Evolutionary conservation across 2,329 filamentous ascomycete species (phyloP).

Genomic region (Lasiodiplodia hormozganensis): DNA sequence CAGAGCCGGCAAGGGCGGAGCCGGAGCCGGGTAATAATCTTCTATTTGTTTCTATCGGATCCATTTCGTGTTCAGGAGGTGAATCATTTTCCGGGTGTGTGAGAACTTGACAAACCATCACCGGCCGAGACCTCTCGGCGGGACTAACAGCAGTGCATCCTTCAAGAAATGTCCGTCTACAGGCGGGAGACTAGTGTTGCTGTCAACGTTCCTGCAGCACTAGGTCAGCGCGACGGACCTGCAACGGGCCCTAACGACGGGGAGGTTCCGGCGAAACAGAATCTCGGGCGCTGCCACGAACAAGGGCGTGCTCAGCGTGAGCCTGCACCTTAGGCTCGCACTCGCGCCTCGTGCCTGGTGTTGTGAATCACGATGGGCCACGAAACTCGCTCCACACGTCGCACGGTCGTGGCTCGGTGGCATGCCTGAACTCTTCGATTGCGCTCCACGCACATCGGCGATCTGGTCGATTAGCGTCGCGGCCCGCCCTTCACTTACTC

Average conservation of each 20-base stretch:
- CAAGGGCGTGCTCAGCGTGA: neutral
- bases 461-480: slow-evolving; percentile 11
- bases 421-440: slow-evolving; percentile 8
- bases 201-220: neutral
- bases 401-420: slow-evolving; percentile 3
- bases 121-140: neutral
- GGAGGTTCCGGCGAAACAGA: slow-evolving; percentile 3
- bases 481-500: slow-evolving; percentile 10
- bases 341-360: slow-evolving; percentile 3
- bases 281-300: neutral
- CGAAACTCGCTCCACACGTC: slow-evolving; percentile 2
- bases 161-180: neutral
- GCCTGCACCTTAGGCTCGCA: neutral
- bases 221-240: neutral
- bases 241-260: slow-evolving; percentile 9
- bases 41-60: neutral
- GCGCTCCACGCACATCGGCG: slow-evolving; percentile 24
- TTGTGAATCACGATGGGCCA: neutral
- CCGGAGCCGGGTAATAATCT: neutral
- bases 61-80: neutral
- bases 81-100: neutral
- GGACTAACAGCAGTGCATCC: neutral
- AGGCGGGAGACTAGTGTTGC: neutral
- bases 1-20: neutral
- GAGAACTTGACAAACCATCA: neutral